Conservation (phyloP, 2,329 filamentous ascomycete genomes). For the Epichloe bromicola region DNA sequence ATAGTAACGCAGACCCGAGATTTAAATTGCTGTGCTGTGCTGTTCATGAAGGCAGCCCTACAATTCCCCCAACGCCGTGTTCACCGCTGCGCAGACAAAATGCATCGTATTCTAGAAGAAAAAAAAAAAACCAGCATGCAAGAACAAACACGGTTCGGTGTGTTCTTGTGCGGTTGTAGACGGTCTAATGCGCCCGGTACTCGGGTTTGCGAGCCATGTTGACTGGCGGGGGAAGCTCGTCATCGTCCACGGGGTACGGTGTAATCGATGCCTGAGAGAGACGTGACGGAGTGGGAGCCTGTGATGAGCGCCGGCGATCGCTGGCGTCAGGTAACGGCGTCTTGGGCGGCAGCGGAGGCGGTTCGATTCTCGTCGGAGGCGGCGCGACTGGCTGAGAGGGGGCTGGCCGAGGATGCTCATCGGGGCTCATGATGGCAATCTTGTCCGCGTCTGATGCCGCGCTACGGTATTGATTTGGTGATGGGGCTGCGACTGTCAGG, state of each 20-base stretch:
- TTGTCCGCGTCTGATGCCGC: conserved; percentile 51
- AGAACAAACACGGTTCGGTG: neutral
- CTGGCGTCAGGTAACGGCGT: conserved; percentile 49
- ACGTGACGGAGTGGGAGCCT: conserved; percentile 17
- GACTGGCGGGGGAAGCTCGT: conserved; percentile 75
- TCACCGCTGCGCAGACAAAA: neutral
- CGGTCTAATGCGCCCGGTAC: conserved; percentile 29
- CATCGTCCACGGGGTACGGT: conserved; percentile 69
- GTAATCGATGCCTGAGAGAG: conserved; percentile 30
- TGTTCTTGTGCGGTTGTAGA: neutral
- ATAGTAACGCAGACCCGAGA: neutral
- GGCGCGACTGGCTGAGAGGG: conserved; percentile 20
- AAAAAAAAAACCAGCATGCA: neutral
- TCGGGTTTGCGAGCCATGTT: conserved; percentile 81
- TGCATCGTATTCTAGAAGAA: neutral
- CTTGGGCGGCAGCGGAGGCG: conserved; percentile 66
- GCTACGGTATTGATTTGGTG: conserved; percentile 44
- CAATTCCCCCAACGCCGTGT: neutral
- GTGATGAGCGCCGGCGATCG: conserved; percentile 13
- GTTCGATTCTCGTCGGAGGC: conserved; percentile 32
- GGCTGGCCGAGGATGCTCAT: conserved; percentile 38
- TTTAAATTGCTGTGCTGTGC: too few relatives aligned
- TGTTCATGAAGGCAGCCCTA: neutral
- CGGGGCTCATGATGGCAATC: conserved; percentile 48
- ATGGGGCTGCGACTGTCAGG: conserved; percentile 42